A percentile compares a stretch with the other conserved stretches of the same genome.
Evolutionary conservation across 2,329 filamentous ascomycete species (phyloP).

Genomic region (Neopestalotiopsis clavispora): DNA sequence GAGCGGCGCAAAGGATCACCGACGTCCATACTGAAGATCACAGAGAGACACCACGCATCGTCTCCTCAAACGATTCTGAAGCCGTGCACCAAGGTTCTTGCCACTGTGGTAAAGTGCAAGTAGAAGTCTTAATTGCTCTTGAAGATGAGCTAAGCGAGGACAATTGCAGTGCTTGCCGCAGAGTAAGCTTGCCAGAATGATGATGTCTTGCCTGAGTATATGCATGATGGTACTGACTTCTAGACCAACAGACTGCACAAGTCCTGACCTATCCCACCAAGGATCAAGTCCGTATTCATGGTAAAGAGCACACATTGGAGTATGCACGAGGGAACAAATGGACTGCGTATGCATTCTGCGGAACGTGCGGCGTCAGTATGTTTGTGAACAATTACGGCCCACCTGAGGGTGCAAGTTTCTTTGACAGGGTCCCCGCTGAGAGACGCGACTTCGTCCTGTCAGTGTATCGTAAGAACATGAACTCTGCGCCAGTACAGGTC

Average conservation of each 20-base stretch:
- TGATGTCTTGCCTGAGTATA: not conserved
- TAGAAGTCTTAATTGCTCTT: not conserved
- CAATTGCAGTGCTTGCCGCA: not conserved
- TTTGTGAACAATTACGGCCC: constrained; percentile 36
- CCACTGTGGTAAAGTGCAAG: not conserved
- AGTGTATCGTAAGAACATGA: constrained; percentile 29
- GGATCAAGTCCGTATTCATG: constrained; percentile 31
- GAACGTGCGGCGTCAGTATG: constrained; percentile 34
- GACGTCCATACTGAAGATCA: not conserved
- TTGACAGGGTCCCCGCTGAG: constrained; percentile 32
- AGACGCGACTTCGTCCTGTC: constrained; percentile 26
- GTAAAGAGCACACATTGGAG: constrained; percentile 30
- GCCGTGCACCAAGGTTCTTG: not conserved
- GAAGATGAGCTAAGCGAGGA: not conserved
- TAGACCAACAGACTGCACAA: constrained; percentile 28
- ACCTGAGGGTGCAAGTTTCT: constrained; percentile 25
- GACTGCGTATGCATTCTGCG: constrained; percentile 29
- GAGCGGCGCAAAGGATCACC: not conserved
- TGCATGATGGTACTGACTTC: not conserved
- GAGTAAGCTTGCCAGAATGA: not conserved
- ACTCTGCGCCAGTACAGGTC: constrained; percentile 31
- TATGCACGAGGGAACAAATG: constrained; percentile 29
- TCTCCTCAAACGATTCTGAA: not conserved
- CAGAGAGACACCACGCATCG: not conserved
- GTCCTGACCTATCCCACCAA: constrained; percentile 34